Percentiles rank a stretch among this genome's conserved stretches.
Conservation (phyloP, 768 basidiomycete species). For the Boletellus sp. region DNA sequence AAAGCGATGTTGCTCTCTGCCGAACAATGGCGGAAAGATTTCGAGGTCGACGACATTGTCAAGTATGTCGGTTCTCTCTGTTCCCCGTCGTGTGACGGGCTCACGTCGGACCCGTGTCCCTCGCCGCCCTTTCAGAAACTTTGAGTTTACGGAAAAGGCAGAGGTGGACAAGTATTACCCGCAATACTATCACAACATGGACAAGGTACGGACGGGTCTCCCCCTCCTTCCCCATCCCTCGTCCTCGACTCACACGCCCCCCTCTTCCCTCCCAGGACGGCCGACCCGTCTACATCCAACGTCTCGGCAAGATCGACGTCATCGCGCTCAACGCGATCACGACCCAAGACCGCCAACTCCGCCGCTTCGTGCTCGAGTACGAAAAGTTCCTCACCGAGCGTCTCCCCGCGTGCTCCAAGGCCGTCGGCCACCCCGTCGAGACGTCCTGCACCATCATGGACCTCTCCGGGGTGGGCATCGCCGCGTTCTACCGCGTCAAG, state of each 20-base stretch:
- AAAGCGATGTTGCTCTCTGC: constrained; percentile 79
- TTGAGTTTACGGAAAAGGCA: constrained; percentile 79
- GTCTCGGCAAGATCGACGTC: constrained; percentile 86
- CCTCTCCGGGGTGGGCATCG: constrained; percentile 64
- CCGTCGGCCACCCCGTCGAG: constrained; percentile 84
- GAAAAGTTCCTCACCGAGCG: constrained; percentile 82
- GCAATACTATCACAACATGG: constrained; percentile 93
- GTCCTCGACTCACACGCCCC: not conserved
- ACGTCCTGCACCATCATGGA: constrained; percentile 98
- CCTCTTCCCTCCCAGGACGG: constrained; percentile 59
- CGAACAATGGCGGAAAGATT: constrained; percentile 89
- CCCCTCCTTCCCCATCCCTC: not conserved
- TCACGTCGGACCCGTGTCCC: not conserved
- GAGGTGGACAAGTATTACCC: constrained; percentile 92
- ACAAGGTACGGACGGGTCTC: constrained; percentile 55
- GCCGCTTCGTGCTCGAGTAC: constrained; percentile 90
- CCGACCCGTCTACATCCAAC: constrained; percentile 93
- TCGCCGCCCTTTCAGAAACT: constrained; percentile 48
- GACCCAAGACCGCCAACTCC: constrained; percentile 81
- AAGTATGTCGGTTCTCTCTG: constrained; percentile 41
- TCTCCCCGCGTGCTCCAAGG: constrained; percentile 71
- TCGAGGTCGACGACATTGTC: constrained; percentile 72
- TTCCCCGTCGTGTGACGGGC: not conserved
- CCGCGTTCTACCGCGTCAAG: constrained; percentile 87
- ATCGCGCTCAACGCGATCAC: constrained; percentile 77